A percentile compares a stretch with the other conserved stretches of the same genome.
Evolutionary conservation across 2,329 filamentous ascomycete genomes (phyloP).

Genomic region (Pyrenochaeta sp.): DNA sequence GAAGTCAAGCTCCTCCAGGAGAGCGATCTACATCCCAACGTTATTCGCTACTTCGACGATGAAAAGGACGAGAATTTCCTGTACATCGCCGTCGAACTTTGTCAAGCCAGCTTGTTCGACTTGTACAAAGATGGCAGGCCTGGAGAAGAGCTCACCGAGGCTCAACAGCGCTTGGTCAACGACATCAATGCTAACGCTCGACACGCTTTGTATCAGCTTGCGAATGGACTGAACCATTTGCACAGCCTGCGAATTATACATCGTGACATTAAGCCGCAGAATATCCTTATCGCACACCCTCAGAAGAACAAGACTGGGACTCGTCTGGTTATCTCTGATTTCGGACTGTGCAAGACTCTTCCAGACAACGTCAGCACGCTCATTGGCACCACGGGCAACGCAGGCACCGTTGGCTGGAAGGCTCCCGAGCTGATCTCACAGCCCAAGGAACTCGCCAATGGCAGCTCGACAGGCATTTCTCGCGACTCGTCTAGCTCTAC

Average conservation of each 20-base stretch:
- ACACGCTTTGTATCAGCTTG: slow-evolving; percentile 85
- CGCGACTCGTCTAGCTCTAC: slow-evolving; percentile 52
- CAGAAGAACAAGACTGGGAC: slow-evolving; percentile 73
- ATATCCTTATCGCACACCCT: slow-evolving; percentile 82
- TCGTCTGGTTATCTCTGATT: slow-evolving; percentile 95
- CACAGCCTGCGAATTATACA: slow-evolving; percentile 95
- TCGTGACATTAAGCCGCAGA: slow-evolving; percentile 96
- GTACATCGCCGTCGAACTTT: slow-evolving; percentile 95
- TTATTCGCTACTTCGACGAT: slow-evolving; percentile 95
- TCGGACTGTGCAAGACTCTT: slow-evolving; percentile 96
- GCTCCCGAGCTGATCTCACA: slow-evolving; percentile 87
- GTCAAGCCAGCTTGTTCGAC: slow-evolving; percentile 91
- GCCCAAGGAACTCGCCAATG: slow-evolving; percentile 53
- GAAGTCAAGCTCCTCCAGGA: slow-evolving; percentile 90
- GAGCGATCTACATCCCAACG: slow-evolving; percentile 94
- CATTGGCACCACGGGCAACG: slow-evolving; percentile 91
- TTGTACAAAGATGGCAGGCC: slow-evolving; percentile 74
- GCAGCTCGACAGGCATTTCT: slow-evolving; percentile 54
- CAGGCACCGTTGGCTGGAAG: slow-evolving; percentile 95
- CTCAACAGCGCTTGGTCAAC: slow-evolving; percentile 73
- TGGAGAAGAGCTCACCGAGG: slow-evolving; percentile 61
- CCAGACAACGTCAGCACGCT: slow-evolving; percentile 95
- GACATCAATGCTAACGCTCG: slow-evolving; percentile 79
- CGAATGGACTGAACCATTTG: slow-evolving; percentile 85
- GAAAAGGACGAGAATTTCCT: slow-evolving; percentile 88